These are phyloP conservation scores for Meredithiella fracta DNA, from an alignment of 2,329 filamentous ascomycete genomes.

Conservation along the genomic window DNA sequence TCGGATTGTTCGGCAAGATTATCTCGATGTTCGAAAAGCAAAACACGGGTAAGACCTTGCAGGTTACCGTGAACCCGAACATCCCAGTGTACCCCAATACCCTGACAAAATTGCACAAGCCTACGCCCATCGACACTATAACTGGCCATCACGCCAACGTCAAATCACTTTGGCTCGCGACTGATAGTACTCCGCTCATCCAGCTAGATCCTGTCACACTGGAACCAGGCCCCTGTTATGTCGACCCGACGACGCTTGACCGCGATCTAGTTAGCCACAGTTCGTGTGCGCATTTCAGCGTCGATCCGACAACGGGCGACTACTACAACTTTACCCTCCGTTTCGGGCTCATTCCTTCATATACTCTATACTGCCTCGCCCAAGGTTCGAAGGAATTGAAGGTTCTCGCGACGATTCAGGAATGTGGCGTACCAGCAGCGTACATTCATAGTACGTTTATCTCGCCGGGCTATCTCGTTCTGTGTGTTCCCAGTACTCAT, in stretches of 20 bases:
- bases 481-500: conserved; percentile 56
- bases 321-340: conserved; percentile 71
- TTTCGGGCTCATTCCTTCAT: conserved; percentile 38
- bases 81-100: conserved; percentile 34
- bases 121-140: conserved; percentile 10
- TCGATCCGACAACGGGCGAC: conserved; percentile 57
- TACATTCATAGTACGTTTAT: conserved; percentile 78
- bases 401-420: conserved; percentile 51
- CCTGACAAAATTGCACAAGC: conserved; percentile 19
- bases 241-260: conserved; percentile 44
- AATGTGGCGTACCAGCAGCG: conserved; percentile 34
- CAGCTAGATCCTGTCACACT: conserved; percentile 53
- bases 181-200: conserved; percentile 41
- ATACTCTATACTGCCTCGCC: conserved; percentile 51
- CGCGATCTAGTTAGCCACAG: conserved; percentile 50
- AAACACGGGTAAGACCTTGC: conserved; percentile 36
- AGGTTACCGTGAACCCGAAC: conserved; percentile 49
- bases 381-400: conserved; percentile 46
- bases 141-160: conserved; percentile 25
- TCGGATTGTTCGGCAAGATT: conserved; percentile 55
- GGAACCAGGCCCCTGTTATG: conserved; percentile 46
- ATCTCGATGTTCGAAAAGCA: conserved; percentile 39
- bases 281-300: conserved; percentile 54
- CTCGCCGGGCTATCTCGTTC: conserved; percentile 50
- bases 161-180: conserved; percentile 36